These are phyloP conservation scores for Knoxdaviesia capensis DNA, from an alignment of 2,329 filamentous ascomycete genomes.

Conservation along the genomic window DNA sequence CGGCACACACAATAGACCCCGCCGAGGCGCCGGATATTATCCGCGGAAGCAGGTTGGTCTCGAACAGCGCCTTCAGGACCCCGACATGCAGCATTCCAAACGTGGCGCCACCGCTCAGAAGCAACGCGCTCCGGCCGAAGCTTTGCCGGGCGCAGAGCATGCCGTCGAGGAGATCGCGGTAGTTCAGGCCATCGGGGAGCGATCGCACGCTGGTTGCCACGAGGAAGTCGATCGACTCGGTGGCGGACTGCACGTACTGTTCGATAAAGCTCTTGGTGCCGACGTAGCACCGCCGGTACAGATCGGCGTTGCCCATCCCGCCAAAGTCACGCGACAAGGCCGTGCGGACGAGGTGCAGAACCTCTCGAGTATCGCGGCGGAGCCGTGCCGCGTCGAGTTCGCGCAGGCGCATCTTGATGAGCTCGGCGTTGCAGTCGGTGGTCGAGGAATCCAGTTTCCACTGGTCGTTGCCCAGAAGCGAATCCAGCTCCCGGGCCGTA, in stretches of 20 bases:
- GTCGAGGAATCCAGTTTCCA: slow-evolving; percentile 50
- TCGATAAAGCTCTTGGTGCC: slow-evolving; percentile 81
- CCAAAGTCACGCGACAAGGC: slow-evolving; percentile 63
- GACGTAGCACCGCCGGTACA: slow-evolving; percentile 70
- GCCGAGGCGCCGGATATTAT: slow-evolving; percentile 80
- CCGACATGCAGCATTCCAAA: slow-evolving; percentile 88
- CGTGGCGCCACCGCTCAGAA: slow-evolving; percentile 71
- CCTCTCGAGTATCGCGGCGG: slow-evolving; percentile 50
- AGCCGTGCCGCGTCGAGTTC: slow-evolving; percentile 57
- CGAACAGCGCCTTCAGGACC: slow-evolving; percentile 63
- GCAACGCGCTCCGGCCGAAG: slow-evolving; percentile 65
- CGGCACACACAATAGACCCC: slow-evolving; percentile 67
- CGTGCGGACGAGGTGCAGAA: slow-evolving; percentile 68
- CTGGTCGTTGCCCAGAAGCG: slow-evolving; percentile 55
- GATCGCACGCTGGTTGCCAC: slow-evolving; percentile 35
- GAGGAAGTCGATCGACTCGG: slow-evolving; percentile 52
- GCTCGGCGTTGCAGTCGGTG: slow-evolving; percentile 49
- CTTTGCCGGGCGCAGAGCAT: slow-evolving; percentile 55
- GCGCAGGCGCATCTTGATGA: slow-evolving; percentile 49
- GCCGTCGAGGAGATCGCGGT: slow-evolving; percentile 41
- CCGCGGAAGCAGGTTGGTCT: slow-evolving; percentile 55
- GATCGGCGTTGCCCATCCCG: slow-evolving; percentile 62
- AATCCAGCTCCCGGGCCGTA: slow-evolving; percentile 59
- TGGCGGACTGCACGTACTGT: slow-evolving; percentile 61
- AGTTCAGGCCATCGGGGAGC: slow-evolving; percentile 33